These are phyloP conservation scores for Glycine latifolia DNA, from an alignment of 306 rosid species.

Conservation along the genomic window DNA sequence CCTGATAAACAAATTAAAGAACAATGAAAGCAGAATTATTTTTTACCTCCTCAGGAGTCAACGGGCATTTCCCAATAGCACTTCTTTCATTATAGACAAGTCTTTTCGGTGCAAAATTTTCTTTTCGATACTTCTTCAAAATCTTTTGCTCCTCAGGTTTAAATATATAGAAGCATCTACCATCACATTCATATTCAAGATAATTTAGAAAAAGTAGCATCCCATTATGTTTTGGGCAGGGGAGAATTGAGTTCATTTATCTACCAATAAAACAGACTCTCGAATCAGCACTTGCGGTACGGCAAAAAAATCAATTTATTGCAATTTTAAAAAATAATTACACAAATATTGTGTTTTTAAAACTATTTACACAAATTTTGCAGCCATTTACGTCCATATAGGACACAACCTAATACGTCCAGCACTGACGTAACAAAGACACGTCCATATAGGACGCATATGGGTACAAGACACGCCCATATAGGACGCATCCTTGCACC, in stretches of 20 bases:
- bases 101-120: constrained; percentile 86
- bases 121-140: constrained; percentile 78
- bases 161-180: constrained; percentile 90
- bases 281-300: neutral
- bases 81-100: constrained; percentile 86
- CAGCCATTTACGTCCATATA: too few relatives aligned
- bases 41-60: constrained; percentile 98
- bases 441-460: too few relatives aligned
- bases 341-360: too few relatives aligned
- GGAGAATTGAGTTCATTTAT: neutral
- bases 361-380: too few relatives aligned
- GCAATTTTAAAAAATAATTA: too few relatives aligned
- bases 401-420: too few relatives aligned
- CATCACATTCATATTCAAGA: constrained; percentile 41
- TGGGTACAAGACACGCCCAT: too few relatives aligned
- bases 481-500: too few relatives aligned
- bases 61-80: constrained; percentile 97
- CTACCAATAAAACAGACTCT: constrained; percentile 27
- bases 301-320: too few relatives aligned
- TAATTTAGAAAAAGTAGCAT: constrained; percentile 26
- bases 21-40: constrained; percentile 22
- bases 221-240: neutral
- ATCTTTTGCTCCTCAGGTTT: constrained; percentile 73
- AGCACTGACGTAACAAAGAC: too few relatives aligned
- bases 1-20: constrained; percentile 33